Conservation (phyloP, 495 filamentous ascomycete genomes). For the Staphylotrichum longicolle region DNA sequence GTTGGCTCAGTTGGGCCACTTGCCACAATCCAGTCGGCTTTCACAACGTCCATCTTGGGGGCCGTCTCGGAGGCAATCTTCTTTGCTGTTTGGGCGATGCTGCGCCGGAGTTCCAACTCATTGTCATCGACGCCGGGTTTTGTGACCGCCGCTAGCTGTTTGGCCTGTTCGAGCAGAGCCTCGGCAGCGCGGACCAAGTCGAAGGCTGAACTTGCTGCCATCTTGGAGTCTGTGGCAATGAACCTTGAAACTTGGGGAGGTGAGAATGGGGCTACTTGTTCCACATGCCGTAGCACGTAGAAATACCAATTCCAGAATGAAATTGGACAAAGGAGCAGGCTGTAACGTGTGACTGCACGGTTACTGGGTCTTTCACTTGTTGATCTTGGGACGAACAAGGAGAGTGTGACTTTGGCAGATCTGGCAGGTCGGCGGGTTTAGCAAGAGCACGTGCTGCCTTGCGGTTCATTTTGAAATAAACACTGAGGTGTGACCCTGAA, state of each 20-base stretch:
- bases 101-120: conserved; percentile 10
- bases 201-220: conserved; percentile 8
- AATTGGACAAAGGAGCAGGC: too few species aligned
- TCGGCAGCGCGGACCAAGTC: conserved; percentile 31
- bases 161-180: conserved; percentile 25
- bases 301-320: too few species aligned
- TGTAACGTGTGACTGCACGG: too few species aligned
- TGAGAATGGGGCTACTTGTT: not conserved
- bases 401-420: too few species aligned
- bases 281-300: too few species aligned
- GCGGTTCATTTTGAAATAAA: too few species aligned
- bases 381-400: too few species aligned
- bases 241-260: not conserved
- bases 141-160: conserved; percentile 14
- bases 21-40: conserved; percentile 30
- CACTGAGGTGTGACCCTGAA: too few species aligned
- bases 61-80: conserved; percentile 27
- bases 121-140: conserved; percentile 4
- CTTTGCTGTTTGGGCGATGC: conserved; percentile 25
- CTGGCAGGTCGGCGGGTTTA: too few species aligned
- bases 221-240: not conserved
- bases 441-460: too few species aligned
- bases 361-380: too few species aligned
- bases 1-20: not conserved
- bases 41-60: conserved; percentile 25